Evolutionary conservation across 495 filamentous ascomycete genomes (phyloP), one percentile per base, ranked within the genome.

Genomic region (Penicillium bovifimosum): DNA sequence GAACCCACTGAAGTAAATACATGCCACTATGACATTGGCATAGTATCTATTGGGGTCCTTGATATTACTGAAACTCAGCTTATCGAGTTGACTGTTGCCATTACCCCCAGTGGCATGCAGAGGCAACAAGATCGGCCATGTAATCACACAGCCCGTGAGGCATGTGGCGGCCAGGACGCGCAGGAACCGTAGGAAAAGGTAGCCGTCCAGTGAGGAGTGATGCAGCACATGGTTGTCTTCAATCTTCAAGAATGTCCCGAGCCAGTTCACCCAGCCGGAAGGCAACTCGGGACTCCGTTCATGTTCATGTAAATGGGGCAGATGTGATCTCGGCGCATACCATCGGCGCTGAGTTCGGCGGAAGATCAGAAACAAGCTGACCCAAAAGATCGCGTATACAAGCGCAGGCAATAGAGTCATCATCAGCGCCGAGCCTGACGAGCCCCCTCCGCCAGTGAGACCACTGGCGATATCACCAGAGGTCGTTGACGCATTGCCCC

Each of bases 241-340:
- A 8, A 87, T 77, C 20, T 74, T 75, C 41, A 81, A 64, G 61
- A 87, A 83, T 3, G 79, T 76, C 17, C 75, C 75, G 29, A 87
- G 70, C 85, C 85, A 88, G 52, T 82, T 74, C 49, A 85, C 69
- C 56, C 72, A 76, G 6, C 76, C 76, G 3, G 67, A 62, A 0
- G 73, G 73, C n/a, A 76, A 52, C 39, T 74, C 62, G 5, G 71
- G 72, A 36, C 55, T 75, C 26, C 66, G 64, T 47, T 74, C 59
- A 63, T 78, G 77, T 38, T 86, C 74, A 34, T 80, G 79, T 53
- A 90, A 65, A 59, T 75, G 86, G 24, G 87, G 85, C 24, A 96
- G 60, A 67, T 92, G 91, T 7, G 87, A 88, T 67, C 90, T 77
- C 0, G 91, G 91, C 9, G 86, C 82, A 71, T 96, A 96, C 74